Evolutionary conservation across 2,329 filamentous ascomycete genomes (phyloP).

Genomic region (Hortaea werneckii): DNA sequence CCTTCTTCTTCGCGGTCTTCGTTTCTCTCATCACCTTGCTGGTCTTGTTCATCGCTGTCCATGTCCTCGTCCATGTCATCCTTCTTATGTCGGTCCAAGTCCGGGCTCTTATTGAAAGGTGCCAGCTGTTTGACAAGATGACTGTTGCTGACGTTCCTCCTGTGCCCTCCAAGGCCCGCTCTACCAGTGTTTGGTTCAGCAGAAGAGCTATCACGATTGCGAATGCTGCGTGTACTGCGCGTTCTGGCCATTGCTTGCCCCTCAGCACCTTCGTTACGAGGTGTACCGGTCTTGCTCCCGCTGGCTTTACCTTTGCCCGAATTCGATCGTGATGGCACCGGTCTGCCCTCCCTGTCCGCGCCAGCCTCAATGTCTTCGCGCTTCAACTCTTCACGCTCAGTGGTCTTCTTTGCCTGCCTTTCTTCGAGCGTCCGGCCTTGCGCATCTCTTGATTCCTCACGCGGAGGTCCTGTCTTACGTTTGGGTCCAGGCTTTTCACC

Average conservation of each 20-base stretch:
- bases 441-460: slow-evolving; percentile 2
- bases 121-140: slow-evolving; percentile 30
- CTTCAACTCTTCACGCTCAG: slow-evolving; percentile 31
- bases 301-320: slow-evolving; percentile 26
- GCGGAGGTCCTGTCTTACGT: slow-evolving; percentile 6
- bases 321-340: slow-evolving; percentile 9
- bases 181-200: slow-evolving; percentile 22
- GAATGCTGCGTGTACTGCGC: slow-evolving; percentile 32
- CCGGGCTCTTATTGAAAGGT: slow-evolving; percentile 28
- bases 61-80: slow-evolving; percentile 23
- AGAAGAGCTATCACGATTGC: slow-evolving; percentile 22
- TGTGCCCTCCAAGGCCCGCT: slow-evolving; percentile 10
- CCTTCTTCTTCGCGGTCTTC: slow-evolving; percentile 4
- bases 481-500: slow-evolving; percentile 16
- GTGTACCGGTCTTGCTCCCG: slow-evolving; percentile 39
- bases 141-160: slow-evolving; percentile 22
- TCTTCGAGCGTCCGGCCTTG: slow-evolving; percentile 6
- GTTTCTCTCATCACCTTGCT: slow-evolving; percentile 1
- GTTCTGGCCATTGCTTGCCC: slow-evolving; percentile 31
- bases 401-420: slow-evolving; percentile 5
- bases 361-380: slow-evolving; percentile 30
- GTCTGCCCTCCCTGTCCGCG: background rate
- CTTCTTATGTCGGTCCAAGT: slow-evolving; percentile 21
- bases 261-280: slow-evolving; percentile 34
- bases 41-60: slow-evolving; percentile 17